phyloP scores from a whole-genome alignment of 2,329 filamentous ascomycete genomes.

The Dothistroma septosporum region DNA sequence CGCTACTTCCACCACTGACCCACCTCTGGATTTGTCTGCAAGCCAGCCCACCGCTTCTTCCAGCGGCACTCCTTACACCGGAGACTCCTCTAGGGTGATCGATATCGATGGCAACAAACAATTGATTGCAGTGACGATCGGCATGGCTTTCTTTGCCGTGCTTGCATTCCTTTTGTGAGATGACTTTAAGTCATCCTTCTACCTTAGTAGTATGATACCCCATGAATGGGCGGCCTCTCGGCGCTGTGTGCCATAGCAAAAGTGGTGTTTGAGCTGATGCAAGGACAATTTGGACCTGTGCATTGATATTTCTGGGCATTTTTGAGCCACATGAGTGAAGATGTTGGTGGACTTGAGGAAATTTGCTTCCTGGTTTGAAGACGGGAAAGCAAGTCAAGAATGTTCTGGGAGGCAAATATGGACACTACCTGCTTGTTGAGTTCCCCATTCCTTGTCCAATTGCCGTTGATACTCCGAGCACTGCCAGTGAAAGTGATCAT shows the following conservation, averaged over 20 bases:
- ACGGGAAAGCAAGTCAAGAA: too few species aligned
- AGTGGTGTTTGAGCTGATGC: not conserved
- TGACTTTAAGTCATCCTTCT: not conserved
- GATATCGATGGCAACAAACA: not conserved
- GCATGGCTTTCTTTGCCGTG: constrained; percentile 4
- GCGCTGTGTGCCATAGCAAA: not conserved
- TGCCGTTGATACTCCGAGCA: too few species aligned
- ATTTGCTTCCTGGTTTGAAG: too few species aligned
- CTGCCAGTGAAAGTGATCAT: too few species aligned
- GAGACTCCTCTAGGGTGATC: not conserved
- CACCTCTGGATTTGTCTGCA: not conserved
- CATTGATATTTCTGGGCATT: too few species aligned
- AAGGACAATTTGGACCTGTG: not conserved
- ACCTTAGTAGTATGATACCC: not conserved
- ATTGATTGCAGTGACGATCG: not conserved
- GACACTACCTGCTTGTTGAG: too few species aligned
- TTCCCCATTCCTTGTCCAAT: too few species aligned
- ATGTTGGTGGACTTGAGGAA: too few species aligned
- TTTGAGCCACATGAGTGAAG: too few species aligned
- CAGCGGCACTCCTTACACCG: not conserved
- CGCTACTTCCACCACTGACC: not conserved
- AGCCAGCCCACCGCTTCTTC: not conserved
- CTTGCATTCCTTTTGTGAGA: constrained; percentile 4
- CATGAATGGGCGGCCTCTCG: not conserved
- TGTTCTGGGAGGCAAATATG: too few species aligned